Evolutionary conservation across 208 protist species (phyloP), one percentile per base, ranked within the genome.

Genomic region (Trypanosoma mega): DNA sequence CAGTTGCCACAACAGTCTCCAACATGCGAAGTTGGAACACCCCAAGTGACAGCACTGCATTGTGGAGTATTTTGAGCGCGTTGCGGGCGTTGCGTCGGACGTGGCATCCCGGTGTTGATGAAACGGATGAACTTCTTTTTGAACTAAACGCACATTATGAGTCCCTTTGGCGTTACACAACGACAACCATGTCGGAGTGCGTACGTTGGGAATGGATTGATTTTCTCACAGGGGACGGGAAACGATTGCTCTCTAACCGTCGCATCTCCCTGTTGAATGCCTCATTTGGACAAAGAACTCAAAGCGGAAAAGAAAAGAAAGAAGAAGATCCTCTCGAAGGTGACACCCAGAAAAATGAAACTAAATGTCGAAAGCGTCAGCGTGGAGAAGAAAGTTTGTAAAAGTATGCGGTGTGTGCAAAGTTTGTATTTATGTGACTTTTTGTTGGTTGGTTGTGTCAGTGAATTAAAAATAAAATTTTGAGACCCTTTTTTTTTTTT

Each of bases 211-310:
- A 21, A 14, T 64, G 65, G 65, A 36, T 58, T 43, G 50, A 72
- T 30, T 63, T 72, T 43, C 48, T 72, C 49, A 64, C 43, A n/a
- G 9, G 20, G 47, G 55, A 67, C 8, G 60, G 60, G 31, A 46
- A 31, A 43, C 37, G 16, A 14, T 18, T 31, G 6, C 21, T 57
- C 43, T 36, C 39, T 14, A 21, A 2, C 29, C 34, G 41, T 5
- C 20, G 39, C 7, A 31, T 27, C 23, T 14, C 20, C 11, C 33
- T 48, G 41, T 0, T 67, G 43, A 41, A 67, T n/a, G n/a, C n/a
- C n/a, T n/a, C n/a, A n/a, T 1, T 23, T 8, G 44, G 44, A 7
- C 7, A 7, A 24, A 27, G 30, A 55, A 39, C 34, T 12, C 20
- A 55, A 23, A 18, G 18, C 8, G 30, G 49, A 3, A 14, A 48